phyloP scores from a whole-genome alignment of 371 early-diverging fungal genomes.

The Apophysomyces elegans region DNA sequence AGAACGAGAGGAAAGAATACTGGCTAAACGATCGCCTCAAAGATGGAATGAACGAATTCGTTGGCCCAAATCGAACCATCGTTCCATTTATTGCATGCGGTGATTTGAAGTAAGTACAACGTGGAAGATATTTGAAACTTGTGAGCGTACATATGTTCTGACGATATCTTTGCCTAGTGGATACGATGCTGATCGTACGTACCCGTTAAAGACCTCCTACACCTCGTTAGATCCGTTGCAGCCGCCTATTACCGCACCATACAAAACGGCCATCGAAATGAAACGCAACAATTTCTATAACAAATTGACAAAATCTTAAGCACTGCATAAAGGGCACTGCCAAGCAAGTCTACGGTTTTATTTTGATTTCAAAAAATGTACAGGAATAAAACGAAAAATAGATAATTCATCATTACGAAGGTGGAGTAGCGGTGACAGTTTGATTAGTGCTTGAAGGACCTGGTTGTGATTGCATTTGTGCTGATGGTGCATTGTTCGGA shows the following conservation, averaged over 20 bases:
- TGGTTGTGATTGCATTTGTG: conserved; percentile 24
- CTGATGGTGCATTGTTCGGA: conserved; percentile 25
- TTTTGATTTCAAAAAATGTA: conserved; percentile 5
- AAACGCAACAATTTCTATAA: conserved; percentile 79
- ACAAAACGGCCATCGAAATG: conserved; percentile 83
- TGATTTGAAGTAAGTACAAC: conserved; percentile 68
- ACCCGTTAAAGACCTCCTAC: conserved; percentile 69
- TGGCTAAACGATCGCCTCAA: conserved; percentile 2
- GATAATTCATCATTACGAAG: conserved; percentile 7
- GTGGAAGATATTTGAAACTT: background rate
- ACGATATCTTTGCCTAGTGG: conserved; percentile 48
- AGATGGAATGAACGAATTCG: conserved; percentile 63
- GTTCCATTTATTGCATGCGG: conserved; percentile 94
- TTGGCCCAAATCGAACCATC: conserved; percentile 76
- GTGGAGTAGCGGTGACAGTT: background rate
- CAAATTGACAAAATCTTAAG: conserved; percentile 48
- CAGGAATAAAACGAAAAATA: conserved; percentile 5
- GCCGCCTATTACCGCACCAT: conserved; percentile 89
- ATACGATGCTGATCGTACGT: conserved; percentile 84
- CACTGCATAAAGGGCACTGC: conserved; percentile 12
- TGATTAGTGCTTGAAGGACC: no score
- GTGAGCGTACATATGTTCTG: background rate
- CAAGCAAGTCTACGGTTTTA: background rate
- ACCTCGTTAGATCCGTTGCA: conserved; percentile 78
- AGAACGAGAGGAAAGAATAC: background rate